Base-by-base conservation (phyloP, 176 grass and related monocot species). In the Bromus sterilis region DNA sequence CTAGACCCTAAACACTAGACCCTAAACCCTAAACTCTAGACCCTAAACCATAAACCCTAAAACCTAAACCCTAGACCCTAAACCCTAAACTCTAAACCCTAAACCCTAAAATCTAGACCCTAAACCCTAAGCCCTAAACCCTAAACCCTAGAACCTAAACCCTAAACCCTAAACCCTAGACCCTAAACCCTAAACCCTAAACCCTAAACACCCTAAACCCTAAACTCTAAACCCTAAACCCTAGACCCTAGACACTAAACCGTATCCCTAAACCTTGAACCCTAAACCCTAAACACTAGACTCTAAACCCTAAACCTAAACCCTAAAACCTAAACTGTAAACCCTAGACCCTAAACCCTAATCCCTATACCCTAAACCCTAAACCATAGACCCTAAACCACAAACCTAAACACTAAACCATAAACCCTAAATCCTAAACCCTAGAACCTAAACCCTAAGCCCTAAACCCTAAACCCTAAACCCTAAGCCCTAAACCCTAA, bases 361-460 rank as follows among this genome's bases (percentile, higher is more conserved):
- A 74, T n/a, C n/a, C n/a, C n/a, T n/a, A n/a, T n/a, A n/a, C 26
- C 71, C 71, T n/a, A 55, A 55, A 20, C 16, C 16, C 16, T n/a
- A 55, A 55, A 12, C 71, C 49, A 51, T n/a, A n/a, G 53, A 72
- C 71, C 43, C 71, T 74, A 74, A 74, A 55, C 44, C 4, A 34
- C 4, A 34, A 34, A 34, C 33, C 33, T 34, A 34, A 34, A 34
- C 33, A 34, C 33, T 34, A 34, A 34, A 2, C 71, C 71, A n/a
- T 55, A 53, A 82, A 82, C 35, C 80, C 80, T 63, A 63, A 82
- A 46, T 35, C 80, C 53, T 35, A 74, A 82, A 82, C 67, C 80
- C 67, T 60, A 82, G n/a, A n/a, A n/a, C 71, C 71, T 55, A 53
- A 82, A 82, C 35, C 80, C 80, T 63, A 63, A 82, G 34, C 53